Evolutionary conservation across 2,329 filamentous ascomycete species (phyloP).

Genomic region (Apiospora sp.): DNA sequence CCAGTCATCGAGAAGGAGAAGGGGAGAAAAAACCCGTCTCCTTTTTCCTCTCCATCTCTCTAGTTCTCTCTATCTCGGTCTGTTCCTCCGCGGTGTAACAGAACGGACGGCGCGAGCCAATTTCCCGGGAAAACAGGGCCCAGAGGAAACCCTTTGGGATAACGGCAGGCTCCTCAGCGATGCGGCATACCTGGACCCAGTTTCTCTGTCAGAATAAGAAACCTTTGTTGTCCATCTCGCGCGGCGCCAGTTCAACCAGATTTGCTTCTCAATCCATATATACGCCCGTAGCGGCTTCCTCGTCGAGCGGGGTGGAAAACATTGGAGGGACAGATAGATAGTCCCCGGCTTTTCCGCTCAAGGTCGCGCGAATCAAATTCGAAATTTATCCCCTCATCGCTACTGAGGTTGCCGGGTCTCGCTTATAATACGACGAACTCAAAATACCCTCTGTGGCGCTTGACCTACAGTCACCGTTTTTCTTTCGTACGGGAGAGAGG

Average conservation of each 20-base stretch:
- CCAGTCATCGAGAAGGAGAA: not conserved
- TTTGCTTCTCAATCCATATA: not conserved
- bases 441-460: not conserved
- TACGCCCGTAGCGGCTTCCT: constrained; percentile 10
- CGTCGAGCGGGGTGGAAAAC: constrained; percentile 10
- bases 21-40: not conserved
- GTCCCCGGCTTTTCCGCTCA: constrained; percentile 4
- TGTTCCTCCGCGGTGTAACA: not conserved
- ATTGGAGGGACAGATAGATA: not conserved
- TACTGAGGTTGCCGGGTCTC: not conserved
- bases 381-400: not conserved
- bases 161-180: constrained; percentile 8
- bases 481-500: not conserved
- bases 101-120: not conserved
- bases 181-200: not conserved
- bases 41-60: not conserved
- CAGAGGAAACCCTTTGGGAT: not conserved
- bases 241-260: not conserved
- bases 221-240: not conserved
- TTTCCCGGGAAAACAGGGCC: not conserved
- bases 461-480: not conserved
- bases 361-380: not conserved
- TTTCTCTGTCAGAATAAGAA: constrained; percentile 18
- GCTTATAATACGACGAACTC: not conserved
- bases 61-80: not conserved